These are phyloP conservation scores for Rosa rugosa DNA, from an alignment of 306 rosid genomes.

Conservation along the genomic window DNA sequence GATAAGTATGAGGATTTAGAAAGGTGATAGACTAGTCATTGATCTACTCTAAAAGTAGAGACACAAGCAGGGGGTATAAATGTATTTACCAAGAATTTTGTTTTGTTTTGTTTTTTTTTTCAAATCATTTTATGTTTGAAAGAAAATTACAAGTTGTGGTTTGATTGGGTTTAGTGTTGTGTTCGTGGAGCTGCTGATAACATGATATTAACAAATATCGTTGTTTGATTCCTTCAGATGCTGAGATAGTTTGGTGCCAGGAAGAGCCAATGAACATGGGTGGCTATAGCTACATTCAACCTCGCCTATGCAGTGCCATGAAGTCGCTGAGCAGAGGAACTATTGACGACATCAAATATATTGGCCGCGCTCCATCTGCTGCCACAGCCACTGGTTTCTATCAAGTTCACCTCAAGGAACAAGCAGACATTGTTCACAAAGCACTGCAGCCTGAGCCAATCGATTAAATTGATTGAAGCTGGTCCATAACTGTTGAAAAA, in stretches of 20 bases:
- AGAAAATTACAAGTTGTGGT: neutral
- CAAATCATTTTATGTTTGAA: neutral
- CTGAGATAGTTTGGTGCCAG: slow-evolving; percentile 96
- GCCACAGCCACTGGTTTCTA: slow-evolving; percentile 92
- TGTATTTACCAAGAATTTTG: neutral
- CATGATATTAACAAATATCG: slow-evolving; percentile 10
- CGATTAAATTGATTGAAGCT: slow-evolving; percentile 31
- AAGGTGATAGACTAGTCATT: neutral
- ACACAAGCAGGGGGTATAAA: neutral
- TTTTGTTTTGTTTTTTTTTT: no score
- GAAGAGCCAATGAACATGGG: slow-evolving; percentile 99
- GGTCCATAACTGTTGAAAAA: neutral
- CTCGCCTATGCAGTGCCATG: slow-evolving; percentile 77
- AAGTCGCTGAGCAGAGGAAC: slow-evolving; percentile 69
- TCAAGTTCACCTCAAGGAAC: slow-evolving; percentile 80
- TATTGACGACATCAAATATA: slow-evolving; percentile 64
- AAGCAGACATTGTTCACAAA: slow-evolving; percentile 71
- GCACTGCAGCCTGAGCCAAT: slow-evolving; percentile 70
- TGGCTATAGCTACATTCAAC: slow-evolving; percentile 64
- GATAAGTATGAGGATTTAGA: neutral
- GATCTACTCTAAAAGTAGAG: neutral
- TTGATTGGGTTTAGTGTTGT: neutral
- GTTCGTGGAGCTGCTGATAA: neutral
- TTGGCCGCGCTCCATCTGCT: slow-evolving; percentile 91
- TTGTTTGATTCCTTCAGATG: slow-evolving; percentile 55